Percentiles rank a stretch among this genome's conserved stretches.
Conservation (phyloP, 139 green algal species). For the Eudorina sp. region DNA sequence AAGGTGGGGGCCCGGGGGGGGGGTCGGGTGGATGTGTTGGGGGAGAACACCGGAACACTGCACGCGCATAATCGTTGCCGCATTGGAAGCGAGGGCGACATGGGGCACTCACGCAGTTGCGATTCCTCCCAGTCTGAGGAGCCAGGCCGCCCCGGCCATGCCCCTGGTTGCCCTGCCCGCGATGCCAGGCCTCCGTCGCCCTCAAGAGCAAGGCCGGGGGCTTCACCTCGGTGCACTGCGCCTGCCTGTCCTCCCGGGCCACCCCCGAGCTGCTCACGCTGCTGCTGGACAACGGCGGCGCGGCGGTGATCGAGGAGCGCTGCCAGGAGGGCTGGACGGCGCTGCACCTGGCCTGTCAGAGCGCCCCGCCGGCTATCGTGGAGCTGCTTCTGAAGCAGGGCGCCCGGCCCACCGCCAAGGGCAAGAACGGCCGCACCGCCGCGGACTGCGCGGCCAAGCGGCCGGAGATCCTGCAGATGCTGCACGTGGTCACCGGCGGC, state of each 20-base stretch:
- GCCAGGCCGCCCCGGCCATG: too few species aligned
- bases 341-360: slow-evolving; percentile 55
- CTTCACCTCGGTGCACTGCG: slow-evolving; percentile 48
- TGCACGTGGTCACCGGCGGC: slow-evolving; percentile 39
- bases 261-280: slow-evolving; percentile 43
- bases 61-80: too few species aligned
- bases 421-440: slow-evolving; percentile 48
- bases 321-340: slow-evolving; percentile 59
- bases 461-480: slow-evolving; percentile 50
- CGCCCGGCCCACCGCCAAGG: slow-evolving; percentile 52
- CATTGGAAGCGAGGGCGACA: too few species aligned
- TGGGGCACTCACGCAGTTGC: too few species aligned
- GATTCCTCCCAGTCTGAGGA: too few species aligned
- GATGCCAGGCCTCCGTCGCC: slow-evolving; percentile 16
- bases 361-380: slow-evolving; percentile 44
- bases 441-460: slow-evolving; percentile 57
- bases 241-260: slow-evolving; percentile 21
- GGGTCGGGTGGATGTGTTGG: background rate
- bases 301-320: slow-evolving; percentile 53
- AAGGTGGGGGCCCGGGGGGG: slow-evolving; percentile 37
- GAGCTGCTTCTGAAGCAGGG: slow-evolving; percentile 49
- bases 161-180: too few species aligned
- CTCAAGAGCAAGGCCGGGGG: slow-evolving; percentile 42
- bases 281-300: slow-evolving; percentile 49
- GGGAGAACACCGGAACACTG: too few species aligned